These are phyloP conservation scores for Fusarium pseudograminearum DNA, from an alignment of 2,329 filamentous ascomycete species.

Conservation along the genomic window DNA sequence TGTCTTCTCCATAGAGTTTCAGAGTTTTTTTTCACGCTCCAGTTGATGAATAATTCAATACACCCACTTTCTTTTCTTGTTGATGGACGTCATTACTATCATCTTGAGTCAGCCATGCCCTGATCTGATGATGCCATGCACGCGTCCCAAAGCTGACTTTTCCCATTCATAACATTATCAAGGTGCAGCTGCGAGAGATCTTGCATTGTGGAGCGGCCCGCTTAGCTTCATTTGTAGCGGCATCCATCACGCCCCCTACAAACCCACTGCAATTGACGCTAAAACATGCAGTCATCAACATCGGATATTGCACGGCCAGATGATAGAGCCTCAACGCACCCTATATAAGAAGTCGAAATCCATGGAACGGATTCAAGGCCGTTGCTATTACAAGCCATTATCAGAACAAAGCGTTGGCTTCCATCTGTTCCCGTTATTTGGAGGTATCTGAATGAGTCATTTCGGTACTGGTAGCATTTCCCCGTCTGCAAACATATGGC, in stretches of 20 bases:
- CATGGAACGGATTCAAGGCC: not conserved
- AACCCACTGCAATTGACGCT: slow-evolving; percentile 27
- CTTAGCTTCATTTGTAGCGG: slow-evolving; percentile 27
- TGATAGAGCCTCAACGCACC: slow-evolving; percentile 13
- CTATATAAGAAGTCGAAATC: not conserved
- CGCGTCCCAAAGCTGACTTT: not conserved
- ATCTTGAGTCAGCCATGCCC: not conserved
- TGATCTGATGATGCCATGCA: slow-evolving; percentile 5
- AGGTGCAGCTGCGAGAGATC: slow-evolving; percentile 30
- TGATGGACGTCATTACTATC: too few relatives aligned
- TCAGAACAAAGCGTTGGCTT: not conserved
- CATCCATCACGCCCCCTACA: slow-evolving; percentile 23
- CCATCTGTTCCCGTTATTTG: too few relatives aligned
- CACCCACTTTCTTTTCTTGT: not conserved
- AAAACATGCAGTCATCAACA: slow-evolving; percentile 8
- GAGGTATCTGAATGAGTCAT: not conserved
- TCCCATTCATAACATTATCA: slow-evolving; percentile 18
- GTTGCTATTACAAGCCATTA: not conserved
- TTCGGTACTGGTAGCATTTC: too few relatives aligned
- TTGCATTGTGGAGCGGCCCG: slow-evolving; percentile 39
- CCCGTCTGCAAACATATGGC: not conserved
- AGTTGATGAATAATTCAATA: not conserved
- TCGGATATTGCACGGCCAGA: slow-evolving; percentile 23
- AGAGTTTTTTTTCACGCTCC: not conserved
- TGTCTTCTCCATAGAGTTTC: slow-evolving; percentile 1